Evolutionary conservation across 1,139 yeast genomes (phyloP), one percentile per base, ranked within the genome.

Genomic region (Hansenula sp.): DNA sequence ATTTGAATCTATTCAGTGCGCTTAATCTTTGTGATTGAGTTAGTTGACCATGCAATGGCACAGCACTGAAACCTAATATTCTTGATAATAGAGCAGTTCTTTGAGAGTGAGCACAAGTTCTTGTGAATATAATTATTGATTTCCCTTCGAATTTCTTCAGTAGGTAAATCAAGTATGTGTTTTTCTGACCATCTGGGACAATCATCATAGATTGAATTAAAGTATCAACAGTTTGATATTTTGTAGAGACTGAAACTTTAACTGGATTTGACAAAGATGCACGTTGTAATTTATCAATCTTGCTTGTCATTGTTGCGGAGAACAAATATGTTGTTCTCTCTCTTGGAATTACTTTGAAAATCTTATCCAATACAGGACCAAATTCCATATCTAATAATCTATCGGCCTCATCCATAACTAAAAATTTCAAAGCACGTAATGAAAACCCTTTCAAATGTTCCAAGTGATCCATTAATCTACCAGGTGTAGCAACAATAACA

Each of bases 401-500:
- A 66, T 93, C 99, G 21, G 98, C 98, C 70, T 93, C 99, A 66
- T 93, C 99, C 88, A 93, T 84, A 8, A 93, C 96, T 48, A 93
- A 74, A 63, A 76, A 93, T 62, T 86, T 83, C 61, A 93, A 72
- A 45, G 84, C 84, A 49, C 89, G 79, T 53, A 93, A 69, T 2
- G 87, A 80, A 60, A 93, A 93, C 2, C 98, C 98, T 63, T 89
- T 89, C 11, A 98, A 93, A 59, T 89, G 84, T 62, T 93, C 98
- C 60, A 93, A 72, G 70, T 93, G 99, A 65, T 93, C 99, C 81
- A 91, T 80, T 47, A 93, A 73, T 63, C 99, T 77, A 53, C 99
- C 99, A 0, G 98, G 98, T 0, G 99, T 93, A 19, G 98, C 98
- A 46, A 93, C 96, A 44, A 93, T 76, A 39, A 93, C 77, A 60